Percentiles rank a stretch among this genome's conserved stretches.
phyloP scores from a whole-genome alignment of 331 rosid species.

The Rhamnella rubrinervis region DNA sequence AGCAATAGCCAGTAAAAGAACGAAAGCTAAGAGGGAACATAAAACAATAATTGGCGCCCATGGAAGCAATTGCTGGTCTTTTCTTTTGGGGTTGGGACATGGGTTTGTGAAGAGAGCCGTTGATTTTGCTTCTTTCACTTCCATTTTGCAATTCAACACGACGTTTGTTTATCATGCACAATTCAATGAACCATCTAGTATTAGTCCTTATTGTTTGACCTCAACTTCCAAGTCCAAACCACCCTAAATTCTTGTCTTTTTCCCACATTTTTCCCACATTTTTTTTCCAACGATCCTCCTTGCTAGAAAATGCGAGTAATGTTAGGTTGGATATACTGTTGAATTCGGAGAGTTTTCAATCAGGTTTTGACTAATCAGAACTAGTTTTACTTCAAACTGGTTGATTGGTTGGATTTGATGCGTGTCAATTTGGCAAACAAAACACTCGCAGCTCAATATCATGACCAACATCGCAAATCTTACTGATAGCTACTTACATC shows the following conservation, averaged over 20 bases:
- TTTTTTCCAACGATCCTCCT: no score
- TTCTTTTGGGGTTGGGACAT: constrained; percentile 16
- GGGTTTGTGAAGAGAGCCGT: constrained; percentile 40
- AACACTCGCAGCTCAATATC: background rate
- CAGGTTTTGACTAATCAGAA: background rate
- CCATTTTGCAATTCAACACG: constrained; percentile 10
- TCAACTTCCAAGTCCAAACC: background rate
- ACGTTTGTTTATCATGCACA: constrained; percentile 23
- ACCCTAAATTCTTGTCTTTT: background rate
- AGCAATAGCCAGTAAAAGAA: constrained; percentile 26
- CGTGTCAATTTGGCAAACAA: background rate
- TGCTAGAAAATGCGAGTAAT: background rate
- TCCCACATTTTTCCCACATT: no score
- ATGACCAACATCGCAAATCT: constrained; percentile 8
- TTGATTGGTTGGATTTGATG: background rate
- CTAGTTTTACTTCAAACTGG: background rate
- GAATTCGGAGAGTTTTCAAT: background rate
- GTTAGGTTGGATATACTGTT: background rate
- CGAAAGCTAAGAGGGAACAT: background rate
- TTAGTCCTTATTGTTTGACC: background rate
- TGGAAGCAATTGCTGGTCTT: constrained; percentile 12
- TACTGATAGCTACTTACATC: constrained; percentile 16
- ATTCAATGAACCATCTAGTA: constrained; percentile 27
- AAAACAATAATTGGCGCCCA: constrained; percentile 15
- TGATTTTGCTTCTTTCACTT: constrained; percentile 50